These are phyloP conservation scores for Rhinocladiella similis DNA, from an alignment of 2,329 filamentous ascomycete species.

Conservation along the genomic window DNA sequence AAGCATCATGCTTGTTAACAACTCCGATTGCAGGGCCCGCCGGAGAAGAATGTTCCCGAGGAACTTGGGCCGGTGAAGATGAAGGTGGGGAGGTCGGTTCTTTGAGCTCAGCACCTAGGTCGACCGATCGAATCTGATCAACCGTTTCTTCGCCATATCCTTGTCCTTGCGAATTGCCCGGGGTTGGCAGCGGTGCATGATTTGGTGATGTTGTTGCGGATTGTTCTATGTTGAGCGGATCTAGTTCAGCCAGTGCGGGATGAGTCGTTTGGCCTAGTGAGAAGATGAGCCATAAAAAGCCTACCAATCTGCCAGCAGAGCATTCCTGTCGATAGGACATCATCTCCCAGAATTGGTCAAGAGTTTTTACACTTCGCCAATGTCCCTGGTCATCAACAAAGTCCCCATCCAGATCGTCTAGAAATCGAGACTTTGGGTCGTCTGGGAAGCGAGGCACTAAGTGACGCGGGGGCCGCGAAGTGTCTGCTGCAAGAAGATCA, in stretches of 20 bases:
- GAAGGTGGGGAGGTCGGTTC: slow-evolving; percentile 10
- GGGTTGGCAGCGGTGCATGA: slow-evolving; percentile 1
- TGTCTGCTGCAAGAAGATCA: slow-evolving; percentile 61
- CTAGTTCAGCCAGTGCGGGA: slow-evolving; percentile 5
- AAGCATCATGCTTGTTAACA: too few species aligned
- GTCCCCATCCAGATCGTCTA: slow-evolving; percentile 86
- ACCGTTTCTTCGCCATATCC: background rate
- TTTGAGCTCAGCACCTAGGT: background rate
- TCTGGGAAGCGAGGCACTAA: slow-evolving; percentile 90
- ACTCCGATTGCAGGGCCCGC: background rate
- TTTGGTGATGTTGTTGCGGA: background rate
- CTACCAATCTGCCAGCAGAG: slow-evolving; percentile 85
- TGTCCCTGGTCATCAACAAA: slow-evolving; percentile 62
- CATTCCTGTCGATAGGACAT: slow-evolving; percentile 97
- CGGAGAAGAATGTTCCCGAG: background rate
- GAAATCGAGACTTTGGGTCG: slow-evolving; percentile 88
- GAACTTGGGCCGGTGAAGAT: slow-evolving; percentile 10
- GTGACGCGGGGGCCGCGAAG: slow-evolving; percentile 70
- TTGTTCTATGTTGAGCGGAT: background rate
- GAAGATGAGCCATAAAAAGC: slow-evolving; percentile 92
- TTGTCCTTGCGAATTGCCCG: slow-evolving; percentile 6
- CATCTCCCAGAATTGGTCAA: slow-evolving; percentile 98
- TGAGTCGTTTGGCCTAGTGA: slow-evolving; percentile 50
- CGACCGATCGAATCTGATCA: background rate
- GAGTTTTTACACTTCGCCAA: slow-evolving; percentile 79